phyloP scores from a whole-genome alignment of 2,329 filamentous ascomycete genomes.

The Botryosphaeria agaves region DNA sequence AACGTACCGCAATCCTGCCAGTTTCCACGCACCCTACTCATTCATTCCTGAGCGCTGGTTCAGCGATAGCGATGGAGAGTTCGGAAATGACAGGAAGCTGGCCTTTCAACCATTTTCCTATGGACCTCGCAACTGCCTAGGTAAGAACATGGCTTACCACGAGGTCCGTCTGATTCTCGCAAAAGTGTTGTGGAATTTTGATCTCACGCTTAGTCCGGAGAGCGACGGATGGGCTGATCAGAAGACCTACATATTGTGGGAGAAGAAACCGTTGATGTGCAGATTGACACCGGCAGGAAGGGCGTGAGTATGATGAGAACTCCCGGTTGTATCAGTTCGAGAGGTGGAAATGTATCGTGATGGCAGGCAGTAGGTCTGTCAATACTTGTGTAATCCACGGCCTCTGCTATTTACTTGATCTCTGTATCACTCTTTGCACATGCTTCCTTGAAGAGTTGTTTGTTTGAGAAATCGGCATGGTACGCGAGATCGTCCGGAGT shows the following conservation, averaged over 20 bases:
- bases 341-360: no score
- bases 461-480: no score
- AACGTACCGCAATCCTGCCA: conserved; percentile 5
- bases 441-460: no score
- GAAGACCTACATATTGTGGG: conserved; percentile 13
- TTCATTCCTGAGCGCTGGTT: conserved; percentile 14
- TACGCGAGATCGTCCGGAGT: no score
- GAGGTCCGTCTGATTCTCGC: conserved; percentile 21
- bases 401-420: no score
- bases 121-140: conserved; percentile 10
- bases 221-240: conserved; percentile 13
- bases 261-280: conserved; percentile 12
- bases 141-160: conserved; percentile 17
- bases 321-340: no score
- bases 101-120: conserved; percentile 13
- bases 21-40: conserved; percentile 7
- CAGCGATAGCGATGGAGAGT: conserved; percentile 8
- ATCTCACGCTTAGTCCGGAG: conserved; percentile 13
- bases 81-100: conserved; percentile 10
- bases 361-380: no score
- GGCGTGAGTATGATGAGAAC: background rate
- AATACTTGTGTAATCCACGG: no score
- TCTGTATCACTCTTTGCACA: no score
- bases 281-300: conserved; percentile 1
- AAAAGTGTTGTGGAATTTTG: conserved; percentile 22